These are phyloP conservation scores for Lophiotrema nucula DNA, from an alignment of 495 filamentous ascomycete species.

Conservation along the genomic window DNA sequence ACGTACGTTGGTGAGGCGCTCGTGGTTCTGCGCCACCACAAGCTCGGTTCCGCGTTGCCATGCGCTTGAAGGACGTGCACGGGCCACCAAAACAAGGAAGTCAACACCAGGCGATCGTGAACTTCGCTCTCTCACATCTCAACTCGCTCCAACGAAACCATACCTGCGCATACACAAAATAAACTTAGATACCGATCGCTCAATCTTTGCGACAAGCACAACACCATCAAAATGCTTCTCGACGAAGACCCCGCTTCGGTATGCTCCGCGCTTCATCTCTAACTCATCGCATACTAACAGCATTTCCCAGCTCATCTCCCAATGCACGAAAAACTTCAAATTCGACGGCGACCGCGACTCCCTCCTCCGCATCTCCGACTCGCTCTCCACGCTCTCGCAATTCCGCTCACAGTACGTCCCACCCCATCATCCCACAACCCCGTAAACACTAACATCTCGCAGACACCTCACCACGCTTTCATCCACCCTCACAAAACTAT, in stretches of 20 bases:
- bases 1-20: constrained; percentile 23
- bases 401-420: constrained; percentile 76
- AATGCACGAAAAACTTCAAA: constrained; percentile 92
- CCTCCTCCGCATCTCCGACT: constrained; percentile 82
- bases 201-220: too few species aligned
- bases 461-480: constrained; percentile 72
- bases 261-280: constrained; percentile 33
- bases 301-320: constrained; percentile 73
- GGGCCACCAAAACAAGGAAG: constrained; percentile 21
- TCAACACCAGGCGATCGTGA: constrained; percentile 16
- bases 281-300: constrained; percentile 33
- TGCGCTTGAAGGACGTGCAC: constrained; percentile 3
- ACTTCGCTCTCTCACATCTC: constrained; percentile 8
- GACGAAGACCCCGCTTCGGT: constrained; percentile 91
- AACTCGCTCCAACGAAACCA: background rate
- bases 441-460: too few species aligned
- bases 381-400: constrained; percentile 72
- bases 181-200: background rate
- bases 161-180: background rate
- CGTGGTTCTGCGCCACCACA: background rate
- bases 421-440: too few species aligned
- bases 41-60: constrained; percentile 9
- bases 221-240: constrained; percentile 73
- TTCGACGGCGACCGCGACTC: constrained; percentile 81
- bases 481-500: constrained; percentile 66